phyloP scores from a whole-genome alignment of 352 stramenopile genomes.

The Phytophthora gonapodyides region DNA sequence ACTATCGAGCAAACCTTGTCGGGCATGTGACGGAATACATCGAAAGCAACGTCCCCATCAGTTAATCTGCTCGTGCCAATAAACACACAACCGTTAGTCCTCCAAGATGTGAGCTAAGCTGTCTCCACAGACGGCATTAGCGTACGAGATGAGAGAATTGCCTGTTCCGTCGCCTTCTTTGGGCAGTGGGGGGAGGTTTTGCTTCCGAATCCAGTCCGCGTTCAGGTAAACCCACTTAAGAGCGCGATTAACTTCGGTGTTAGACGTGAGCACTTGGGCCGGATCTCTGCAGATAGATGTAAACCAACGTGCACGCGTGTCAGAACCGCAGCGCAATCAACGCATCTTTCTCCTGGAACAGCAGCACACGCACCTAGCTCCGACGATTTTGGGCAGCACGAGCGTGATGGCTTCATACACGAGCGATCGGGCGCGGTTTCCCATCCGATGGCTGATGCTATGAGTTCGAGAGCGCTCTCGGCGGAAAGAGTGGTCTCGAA shows the following conservation, averaged over 20 bases:
- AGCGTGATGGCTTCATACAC: conserved; percentile 82
- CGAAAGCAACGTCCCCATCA: conserved; percentile 64
- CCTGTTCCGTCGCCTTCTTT: conserved; percentile 27
- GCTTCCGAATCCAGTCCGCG: conserved; percentile 81
- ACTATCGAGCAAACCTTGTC: conserved; percentile 60
- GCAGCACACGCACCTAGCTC: conserved; percentile 45
- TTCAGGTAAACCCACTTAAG: conserved; percentile 91
- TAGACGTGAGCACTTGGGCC: conserved; percentile 66
- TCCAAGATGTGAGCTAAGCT: neutral
- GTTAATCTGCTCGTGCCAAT: conserved; percentile 46
- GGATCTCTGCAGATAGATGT: conserved; percentile 52
- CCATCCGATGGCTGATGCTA: conserved; percentile 50
- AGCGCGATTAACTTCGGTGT: conserved; percentile 67
- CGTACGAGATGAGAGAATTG: conserved; percentile 47
- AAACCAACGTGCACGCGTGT: neutral
- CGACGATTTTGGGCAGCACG: conserved; percentile 78
- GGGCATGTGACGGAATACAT: conserved; percentile 88
- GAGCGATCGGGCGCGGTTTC: conserved; percentile 62
- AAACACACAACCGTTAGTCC: neutral
- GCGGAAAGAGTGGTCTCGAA: conserved; percentile 52
- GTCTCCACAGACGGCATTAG: neutral
- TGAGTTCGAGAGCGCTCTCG: conserved; percentile 56
- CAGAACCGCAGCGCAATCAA: neutral
- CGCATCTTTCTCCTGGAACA: neutral
- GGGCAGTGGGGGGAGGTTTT: conserved; percentile 55